These are phyloP conservation scores for Singerocomus rubriflavus DNA, from an alignment of 1,284 basidiomycete genomes.

Conservation along the genomic window DNA sequence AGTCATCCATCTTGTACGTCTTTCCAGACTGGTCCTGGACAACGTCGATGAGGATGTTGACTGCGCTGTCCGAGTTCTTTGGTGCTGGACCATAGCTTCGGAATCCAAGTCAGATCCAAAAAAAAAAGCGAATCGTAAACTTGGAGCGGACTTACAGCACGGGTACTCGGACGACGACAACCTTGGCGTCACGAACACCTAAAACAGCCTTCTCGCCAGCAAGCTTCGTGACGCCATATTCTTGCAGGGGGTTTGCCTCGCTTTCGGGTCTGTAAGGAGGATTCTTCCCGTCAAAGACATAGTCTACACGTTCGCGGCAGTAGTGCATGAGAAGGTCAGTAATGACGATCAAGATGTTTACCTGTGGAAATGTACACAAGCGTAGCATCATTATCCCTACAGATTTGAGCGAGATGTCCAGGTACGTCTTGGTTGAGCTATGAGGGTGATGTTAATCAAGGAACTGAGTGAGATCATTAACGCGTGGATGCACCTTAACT, in stretches of 20 bases:
- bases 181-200: constrained; percentile 49
- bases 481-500: constrained; percentile 43
- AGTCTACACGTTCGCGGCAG: constrained; percentile 47
- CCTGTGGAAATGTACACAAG: constrained; percentile 80
- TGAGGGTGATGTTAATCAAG: constrained; percentile 3
- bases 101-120: neutral
- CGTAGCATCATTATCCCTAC: constrained; percentile 53
- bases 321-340: constrained; percentile 12
- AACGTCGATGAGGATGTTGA: constrained; percentile 77
- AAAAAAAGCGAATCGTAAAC: neutral
- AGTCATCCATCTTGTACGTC: constrained; percentile 84
- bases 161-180: constrained; percentile 72
- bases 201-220: constrained; percentile 72
- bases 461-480: neutral
- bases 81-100: constrained; percentile 75
- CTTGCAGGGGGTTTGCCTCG: constrained; percentile 69
- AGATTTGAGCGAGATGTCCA: constrained; percentile 56
- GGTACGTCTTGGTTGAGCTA: constrained; percentile 73
- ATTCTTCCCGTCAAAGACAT: constrained; percentile 82
- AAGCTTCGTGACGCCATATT: constrained; percentile 75
- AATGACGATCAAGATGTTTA: constrained; percentile 23
- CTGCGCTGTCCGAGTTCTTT: constrained; percentile 72
- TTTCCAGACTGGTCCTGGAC: constrained; percentile 77
- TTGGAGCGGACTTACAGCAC: constrained; percentile 54
- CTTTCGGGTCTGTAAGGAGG: constrained; percentile 72